phyloP scores from a whole-genome alignment of 2,329 filamentous ascomycete species.

The Geosmithia flava region DNA sequence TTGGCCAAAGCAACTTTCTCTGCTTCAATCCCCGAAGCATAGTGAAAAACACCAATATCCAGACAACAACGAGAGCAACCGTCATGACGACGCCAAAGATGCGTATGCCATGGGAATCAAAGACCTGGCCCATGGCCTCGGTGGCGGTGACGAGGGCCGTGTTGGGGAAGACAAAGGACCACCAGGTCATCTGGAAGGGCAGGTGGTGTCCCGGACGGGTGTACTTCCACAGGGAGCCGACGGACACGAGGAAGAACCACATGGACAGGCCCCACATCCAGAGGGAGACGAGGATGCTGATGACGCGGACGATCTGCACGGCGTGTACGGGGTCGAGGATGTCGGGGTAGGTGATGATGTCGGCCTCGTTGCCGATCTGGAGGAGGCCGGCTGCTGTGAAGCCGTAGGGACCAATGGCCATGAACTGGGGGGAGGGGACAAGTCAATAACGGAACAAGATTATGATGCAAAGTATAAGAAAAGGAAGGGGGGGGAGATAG shows the following conservation, averaged over 20 bases:
- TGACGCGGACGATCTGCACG: conserved; percentile 29
- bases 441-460: too few species aligned
- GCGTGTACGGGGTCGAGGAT: conserved; percentile 29
- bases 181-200: conserved; percentile 78
- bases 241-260: conserved; percentile 74
- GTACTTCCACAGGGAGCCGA: conserved; percentile 64
- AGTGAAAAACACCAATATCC: conserved; percentile 53
- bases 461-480: too few species aligned
- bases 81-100: conserved; percentile 59
- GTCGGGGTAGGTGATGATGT: conserved; percentile 26
- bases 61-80: conserved; percentile 51
- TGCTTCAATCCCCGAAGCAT: conserved; percentile 58
- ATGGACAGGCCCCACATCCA: conserved; percentile 77
- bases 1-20: conserved; percentile 66
- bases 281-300: conserved; percentile 51
- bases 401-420: conserved; percentile 65
- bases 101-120: conserved; percentile 45
- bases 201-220: conserved; percentile 43
- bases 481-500: too few species aligned
- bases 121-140: conserved; percentile 53
- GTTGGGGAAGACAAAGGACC: conserved; percentile 72
- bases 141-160: conserved; percentile 67
- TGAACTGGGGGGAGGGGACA: conserved; percentile 41
- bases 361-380: conserved; percentile 29
- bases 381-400: conserved; percentile 38